Conservation (phyloP, 306 rosid species). For the Echinosophora koreensis region DNA sequence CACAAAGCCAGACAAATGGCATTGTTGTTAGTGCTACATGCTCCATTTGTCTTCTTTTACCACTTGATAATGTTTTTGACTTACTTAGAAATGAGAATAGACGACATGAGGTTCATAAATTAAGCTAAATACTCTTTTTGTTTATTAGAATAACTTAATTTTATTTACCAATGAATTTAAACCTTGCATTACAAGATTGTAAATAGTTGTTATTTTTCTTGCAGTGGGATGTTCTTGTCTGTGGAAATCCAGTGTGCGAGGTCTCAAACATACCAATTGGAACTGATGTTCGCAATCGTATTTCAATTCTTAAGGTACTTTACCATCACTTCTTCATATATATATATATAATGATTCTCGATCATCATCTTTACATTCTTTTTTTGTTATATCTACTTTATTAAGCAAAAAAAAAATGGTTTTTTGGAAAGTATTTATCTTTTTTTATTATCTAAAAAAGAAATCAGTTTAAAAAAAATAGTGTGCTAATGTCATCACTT, state of each 20-base stretch:
- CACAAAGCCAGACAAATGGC: constrained; percentile 31
- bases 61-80: constrained; percentile 46
- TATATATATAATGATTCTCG: too few relatives aligned
- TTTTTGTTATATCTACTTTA: too few relatives aligned
- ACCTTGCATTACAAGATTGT: neutral
- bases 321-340: neutral
- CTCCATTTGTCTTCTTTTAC: constrained; percentile 62
- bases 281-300: constrained; percentile 51
- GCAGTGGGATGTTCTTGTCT: constrained; percentile 71
- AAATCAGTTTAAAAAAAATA: too few relatives aligned
- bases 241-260: constrained; percentile 51
- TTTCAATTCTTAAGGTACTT: constrained; percentile 43
- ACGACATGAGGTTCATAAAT: constrained; percentile 55
- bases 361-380: too few relatives aligned
- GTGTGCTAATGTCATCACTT: too few relatives aligned
- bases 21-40: constrained; percentile 53
- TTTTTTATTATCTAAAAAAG: too few relatives aligned
- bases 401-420: too few relatives aligned
- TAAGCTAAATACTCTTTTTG: neutral
- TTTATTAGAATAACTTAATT: neutral
- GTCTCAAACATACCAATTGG: constrained; percentile 55
- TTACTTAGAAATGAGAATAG: constrained; percentile 48
- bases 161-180: neutral
- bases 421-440: too few relatives aligned
- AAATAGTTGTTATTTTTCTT: neutral